These are phyloP conservation scores for Curvularia sp. DNA, from an alignment of 2,329 filamentous ascomycete species.

Conservation along the genomic window DNA sequence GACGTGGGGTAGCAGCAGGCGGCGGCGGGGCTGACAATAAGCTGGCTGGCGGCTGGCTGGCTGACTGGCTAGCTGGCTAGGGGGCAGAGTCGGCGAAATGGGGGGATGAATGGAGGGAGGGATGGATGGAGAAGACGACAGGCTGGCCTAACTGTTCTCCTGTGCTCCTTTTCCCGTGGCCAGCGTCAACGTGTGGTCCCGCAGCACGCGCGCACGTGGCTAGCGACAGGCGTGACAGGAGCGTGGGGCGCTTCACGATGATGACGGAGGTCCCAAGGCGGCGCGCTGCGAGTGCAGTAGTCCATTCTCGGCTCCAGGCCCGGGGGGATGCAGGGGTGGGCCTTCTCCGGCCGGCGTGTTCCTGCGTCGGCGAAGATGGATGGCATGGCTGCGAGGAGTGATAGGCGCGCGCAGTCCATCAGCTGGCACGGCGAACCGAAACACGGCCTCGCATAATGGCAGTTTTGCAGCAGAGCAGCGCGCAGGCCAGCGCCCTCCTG, in stretches of 20 bases:
- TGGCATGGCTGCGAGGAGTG: constrained; percentile 7
- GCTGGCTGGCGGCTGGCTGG: background rate
- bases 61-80: background rate
- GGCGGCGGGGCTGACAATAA: background rate
- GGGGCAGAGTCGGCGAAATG: background rate
- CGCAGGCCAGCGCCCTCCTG: no score
- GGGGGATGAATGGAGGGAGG: background rate
- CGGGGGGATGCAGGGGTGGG: constrained; percentile 3
- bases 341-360: constrained; percentile 16
- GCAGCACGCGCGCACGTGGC: background rate
- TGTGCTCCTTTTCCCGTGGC: background rate
- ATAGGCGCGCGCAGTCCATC: constrained; percentile 10
- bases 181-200: background rate
- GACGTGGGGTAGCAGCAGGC: background rate
- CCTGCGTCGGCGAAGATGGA: constrained; percentile 16
- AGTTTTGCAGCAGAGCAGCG: background rate
- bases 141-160: background rate
- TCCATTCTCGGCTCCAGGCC: background rate
- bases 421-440: constrained; percentile 17
- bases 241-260: background rate
- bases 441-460: constrained; percentile 3
- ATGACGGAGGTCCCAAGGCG: no score
- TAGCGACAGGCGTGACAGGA: background rate
- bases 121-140: background rate
- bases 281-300: no score